Evolutionary conservation across 306 rosid genomes (phyloP).

Genomic region (Mimosa bimucronata): DNA sequence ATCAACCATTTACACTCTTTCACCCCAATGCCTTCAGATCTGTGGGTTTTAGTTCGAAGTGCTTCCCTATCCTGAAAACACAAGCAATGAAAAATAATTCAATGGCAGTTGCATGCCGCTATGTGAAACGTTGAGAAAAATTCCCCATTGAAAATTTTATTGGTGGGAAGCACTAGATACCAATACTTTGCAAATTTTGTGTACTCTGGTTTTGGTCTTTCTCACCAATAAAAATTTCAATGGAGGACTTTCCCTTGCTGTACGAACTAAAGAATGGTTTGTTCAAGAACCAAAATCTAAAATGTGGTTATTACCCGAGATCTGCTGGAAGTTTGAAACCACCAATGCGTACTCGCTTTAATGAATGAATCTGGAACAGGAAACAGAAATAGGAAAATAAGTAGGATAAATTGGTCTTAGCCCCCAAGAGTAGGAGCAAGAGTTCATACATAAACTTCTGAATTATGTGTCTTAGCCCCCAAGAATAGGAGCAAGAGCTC

Average conservation of each 20-base stretch:
- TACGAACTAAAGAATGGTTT: conserved; percentile 8
- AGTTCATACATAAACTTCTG: not conserved
- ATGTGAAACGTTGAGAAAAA: too few relatives aligned
- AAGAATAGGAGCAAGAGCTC: not conserved
- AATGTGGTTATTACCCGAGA: conserved; percentile 68
- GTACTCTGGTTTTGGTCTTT: too few relatives aligned
- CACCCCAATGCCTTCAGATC: conserved; percentile 75
- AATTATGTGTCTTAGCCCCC: conserved; percentile 9
- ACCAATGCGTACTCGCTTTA: conserved; percentile 85
- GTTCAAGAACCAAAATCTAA: conserved; percentile 25
- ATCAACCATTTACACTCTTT: conserved; percentile 45
- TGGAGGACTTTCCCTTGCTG: too few relatives aligned
- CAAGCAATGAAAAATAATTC: conserved; percentile 15
- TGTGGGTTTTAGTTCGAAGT: conserved; percentile 67
- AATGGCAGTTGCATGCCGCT: conserved; percentile 25
- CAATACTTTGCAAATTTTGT: too few relatives aligned
- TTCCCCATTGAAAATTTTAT: too few relatives aligned
- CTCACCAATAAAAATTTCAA: too few relatives aligned
- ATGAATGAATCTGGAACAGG: conserved; percentile 73
- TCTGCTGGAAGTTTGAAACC: conserved; percentile 87
- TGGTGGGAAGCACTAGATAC: too few relatives aligned
- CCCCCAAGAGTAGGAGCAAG: conserved; percentile 1
- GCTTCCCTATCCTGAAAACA: conserved; percentile 77
- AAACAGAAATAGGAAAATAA: conserved; percentile 34
- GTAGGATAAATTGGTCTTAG: not conserved